phyloP scores from a whole-genome alignment of 768 basidiomycete genomes.

The Tulasnella sp. region DNA sequence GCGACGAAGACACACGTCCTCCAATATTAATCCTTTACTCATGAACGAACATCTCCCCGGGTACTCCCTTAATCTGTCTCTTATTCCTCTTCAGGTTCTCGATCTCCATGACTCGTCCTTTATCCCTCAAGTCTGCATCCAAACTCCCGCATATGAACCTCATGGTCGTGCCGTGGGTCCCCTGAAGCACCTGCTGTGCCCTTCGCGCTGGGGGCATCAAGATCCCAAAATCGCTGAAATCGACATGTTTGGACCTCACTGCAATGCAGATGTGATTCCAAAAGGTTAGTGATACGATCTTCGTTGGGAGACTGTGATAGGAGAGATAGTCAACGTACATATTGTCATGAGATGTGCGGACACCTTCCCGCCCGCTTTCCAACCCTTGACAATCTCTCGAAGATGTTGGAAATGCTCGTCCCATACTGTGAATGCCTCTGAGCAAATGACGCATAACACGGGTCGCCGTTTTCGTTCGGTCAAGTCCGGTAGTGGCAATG shows the following conservation, averaged over 20 bases:
- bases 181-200: neutral
- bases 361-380: conserved; percentile 28
- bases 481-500: neutral
- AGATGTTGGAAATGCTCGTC: conserved; percentile 57
- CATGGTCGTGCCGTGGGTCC: conserved; percentile 11
- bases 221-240: conserved; percentile 17
- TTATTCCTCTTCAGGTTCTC: conserved; percentile 8
- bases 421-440: conserved; percentile 73
- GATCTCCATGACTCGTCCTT: conserved; percentile 12
- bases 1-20: no score
- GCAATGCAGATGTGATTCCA: neutral
- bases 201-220: neutral
- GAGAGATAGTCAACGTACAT: conserved; percentile 7
- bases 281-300: neutral
- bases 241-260: conserved; percentile 17
- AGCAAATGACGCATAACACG: conserved; percentile 57
- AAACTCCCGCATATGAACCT: conserved; percentile 13
- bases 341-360: conserved; percentile 17
- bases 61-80: conserved; percentile 1
- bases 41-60: conserved; percentile 16
- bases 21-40: no score
- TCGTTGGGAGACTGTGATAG: neutral
- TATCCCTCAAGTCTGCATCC: conserved; percentile 9
- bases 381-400: conserved; percentile 40
- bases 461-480: conserved; percentile 20